phyloP scores from a whole-genome alignment of 305 asterid genomes.

The Striga hermonthica region DNA sequence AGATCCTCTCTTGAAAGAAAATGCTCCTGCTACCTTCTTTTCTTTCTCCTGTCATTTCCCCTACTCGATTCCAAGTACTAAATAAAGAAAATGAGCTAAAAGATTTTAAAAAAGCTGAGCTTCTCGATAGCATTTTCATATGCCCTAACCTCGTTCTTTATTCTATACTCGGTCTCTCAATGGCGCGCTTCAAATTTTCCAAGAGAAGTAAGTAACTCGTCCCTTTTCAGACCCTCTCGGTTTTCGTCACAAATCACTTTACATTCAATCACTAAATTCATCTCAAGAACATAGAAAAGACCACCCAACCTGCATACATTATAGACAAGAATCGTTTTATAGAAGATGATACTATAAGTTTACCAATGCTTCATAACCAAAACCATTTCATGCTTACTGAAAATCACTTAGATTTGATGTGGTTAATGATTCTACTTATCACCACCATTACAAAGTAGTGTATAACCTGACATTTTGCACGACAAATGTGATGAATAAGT shows the following conservation, averaged over 20 bases:
- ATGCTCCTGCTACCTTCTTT: constrained; percentile 26
- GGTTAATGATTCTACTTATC: too few species aligned
- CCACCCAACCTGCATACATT: too few species aligned
- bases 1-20: constrained; percentile 31
- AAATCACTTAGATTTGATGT: too few species aligned
- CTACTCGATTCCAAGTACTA: constrained; percentile 22
- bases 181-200: constrained; percentile 19
- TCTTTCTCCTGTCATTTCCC: constrained; percentile 22
- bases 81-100: constrained; percentile 25
- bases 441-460: too few species aligned
- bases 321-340: too few species aligned
- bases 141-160: constrained; percentile 5
- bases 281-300: constrained; percentile 24
- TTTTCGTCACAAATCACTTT: constrained; percentile 23
- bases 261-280: constrained; percentile 12
- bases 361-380: too few species aligned
- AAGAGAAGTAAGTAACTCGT: constrained; percentile 28
- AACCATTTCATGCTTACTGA: too few species aligned
- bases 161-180: constrained; percentile 12
- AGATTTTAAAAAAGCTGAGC: constrained; percentile 11
- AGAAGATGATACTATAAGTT: too few species aligned
- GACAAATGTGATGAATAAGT: too few species aligned
- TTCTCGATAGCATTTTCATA: constrained; percentile 6
- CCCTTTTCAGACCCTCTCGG: constrained; percentile 16
- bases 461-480: too few species aligned